These are phyloP conservation scores for Pouteria glomerata DNA, from an alignment of 148 eudicot genomes.

Conservation along the genomic window DNA sequence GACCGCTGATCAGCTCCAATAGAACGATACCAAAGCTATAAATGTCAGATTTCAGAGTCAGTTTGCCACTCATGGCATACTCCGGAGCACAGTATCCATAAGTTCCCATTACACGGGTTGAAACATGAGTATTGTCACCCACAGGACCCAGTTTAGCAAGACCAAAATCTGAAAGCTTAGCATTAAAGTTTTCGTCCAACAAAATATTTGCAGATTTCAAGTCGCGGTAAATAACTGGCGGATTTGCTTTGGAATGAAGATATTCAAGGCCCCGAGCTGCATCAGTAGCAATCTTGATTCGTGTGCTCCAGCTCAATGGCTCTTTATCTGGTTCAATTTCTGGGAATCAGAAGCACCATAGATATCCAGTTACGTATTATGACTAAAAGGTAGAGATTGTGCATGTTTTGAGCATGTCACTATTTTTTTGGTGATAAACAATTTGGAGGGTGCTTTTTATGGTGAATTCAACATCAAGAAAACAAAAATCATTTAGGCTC, in stretches of 20 bases:
- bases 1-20: conserved; percentile 72
- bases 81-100: conserved; percentile 92
- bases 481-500: too few species aligned
- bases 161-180: conserved; percentile 85
- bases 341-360: conserved; percentile 10
- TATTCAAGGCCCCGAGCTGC: conserved; percentile 79
- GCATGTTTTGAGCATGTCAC: too few species aligned
- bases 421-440: too few species aligned
- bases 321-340: conserved; percentile 30
- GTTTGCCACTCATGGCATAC: conserved; percentile 75
- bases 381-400: neutral
- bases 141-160: conserved; percentile 87
- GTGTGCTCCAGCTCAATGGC: conserved; percentile 56
- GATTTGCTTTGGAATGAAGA: conserved; percentile 74
- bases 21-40: conserved; percentile 85
- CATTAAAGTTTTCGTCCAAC: conserved; percentile 61
- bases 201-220: conserved; percentile 83
- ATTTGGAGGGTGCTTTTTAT: too few species aligned
- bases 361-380: neutral
- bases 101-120: conserved; percentile 91
- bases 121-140: conserved; percentile 79
- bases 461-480: too few species aligned
- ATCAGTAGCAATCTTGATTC: conserved; percentile 12
- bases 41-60: conserved; percentile 66
- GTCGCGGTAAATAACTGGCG: conserved; percentile 94